phyloP scores from a whole-genome alignment of 108 stramenopile species.

The Nitzschia palea region DNA sequence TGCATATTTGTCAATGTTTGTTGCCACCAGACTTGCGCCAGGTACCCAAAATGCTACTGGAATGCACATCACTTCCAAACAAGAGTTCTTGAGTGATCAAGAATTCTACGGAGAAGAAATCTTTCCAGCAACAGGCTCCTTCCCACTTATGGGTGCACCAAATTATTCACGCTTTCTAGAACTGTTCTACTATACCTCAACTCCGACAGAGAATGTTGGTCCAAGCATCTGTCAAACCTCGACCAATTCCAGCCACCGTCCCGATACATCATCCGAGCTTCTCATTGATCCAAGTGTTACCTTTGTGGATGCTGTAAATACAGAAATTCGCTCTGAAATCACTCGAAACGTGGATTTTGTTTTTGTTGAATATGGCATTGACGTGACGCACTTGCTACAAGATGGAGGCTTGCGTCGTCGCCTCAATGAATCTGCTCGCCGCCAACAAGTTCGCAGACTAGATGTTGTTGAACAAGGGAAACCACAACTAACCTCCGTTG shows the following conservation, averaged over 20 bases:
- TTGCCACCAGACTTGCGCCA: not conserved
- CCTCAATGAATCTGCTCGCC: not conserved
- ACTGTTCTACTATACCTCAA: not conserved
- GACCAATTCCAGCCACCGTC: not conserved
- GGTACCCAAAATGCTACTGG: constrained; percentile 19
- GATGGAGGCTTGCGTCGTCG: not conserved
- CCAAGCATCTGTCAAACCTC: not conserved
- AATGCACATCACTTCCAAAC: constrained; percentile 15
- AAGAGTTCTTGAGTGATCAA: not conserved
- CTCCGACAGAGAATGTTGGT: not conserved
- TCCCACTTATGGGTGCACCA: not conserved
- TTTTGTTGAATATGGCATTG: not conserved
- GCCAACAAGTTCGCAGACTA: too few relatives aligned
- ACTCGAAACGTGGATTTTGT: not conserved
- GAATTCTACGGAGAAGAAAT: not conserved
- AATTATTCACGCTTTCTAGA: not conserved
- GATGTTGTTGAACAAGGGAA: not conserved
- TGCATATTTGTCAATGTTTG: too few relatives aligned
- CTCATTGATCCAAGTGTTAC: not conserved
- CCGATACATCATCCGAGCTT: not conserved
- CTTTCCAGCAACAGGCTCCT: not conserved
- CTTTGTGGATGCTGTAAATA: not conserved
- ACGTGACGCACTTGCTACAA: not conserved
- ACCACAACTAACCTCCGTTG: not conserved
- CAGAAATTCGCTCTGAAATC: not conserved